Evolutionary conservation across 1,284 basidiomycete genomes (phyloP), one percentile per base, ranked within the genome.

Genomic region (Austroboletus olivaceoglutinosus): DNA sequence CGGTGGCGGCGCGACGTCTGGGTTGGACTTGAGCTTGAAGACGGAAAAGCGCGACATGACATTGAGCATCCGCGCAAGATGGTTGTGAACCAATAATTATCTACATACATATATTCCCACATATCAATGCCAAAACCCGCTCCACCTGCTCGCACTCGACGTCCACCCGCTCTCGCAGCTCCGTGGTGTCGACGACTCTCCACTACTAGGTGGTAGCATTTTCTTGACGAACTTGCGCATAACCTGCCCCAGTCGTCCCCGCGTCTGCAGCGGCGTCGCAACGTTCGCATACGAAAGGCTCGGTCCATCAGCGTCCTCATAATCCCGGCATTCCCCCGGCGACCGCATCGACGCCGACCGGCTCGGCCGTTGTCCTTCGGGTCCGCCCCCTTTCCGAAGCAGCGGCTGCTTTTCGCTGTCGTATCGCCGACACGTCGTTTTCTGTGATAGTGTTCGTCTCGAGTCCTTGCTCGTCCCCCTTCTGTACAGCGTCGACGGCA

Each of bases 31-130:
- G 47, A 78, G 69, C 60, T 76, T 78, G 75, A 86, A 85, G 23
- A 82, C 75, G 57, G 81, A 80, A 58, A 86, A 83, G 23, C 82
- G 76, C n/a, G n/a, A n/a, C n/a, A n/a, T n/a, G n/a, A n/a, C n/a
- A n/a, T n/a, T n/a, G n/a, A n/a, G n/a, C n/a, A n/a, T n/a, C n/a
- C n/a, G n/a, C n/a, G n/a, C n/a, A n/a, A n/a, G n/a, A n/a, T n/a
- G n/a, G n/a, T n/a, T n/a, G n/a, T n/a, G n/a, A n/a, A n/a, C n/a
- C n/a, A n/a, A n/a, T n/a, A n/a, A 25, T 25, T 25, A 25, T 25
- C 63, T 18, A 18, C 15, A 25, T 39, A 43, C 25, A 51, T 58
- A 15, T 10, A 15, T 52, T 38, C n/a, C n/a, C n/a, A n/a, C n/a
- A n/a, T n/a, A n/a, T n/a, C n/a, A 52, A 37, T 51, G 51, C 63